These are phyloP conservation scores for Penicillium sp. DNA, from an alignment of 2,329 filamentous ascomycete genomes.

Conservation along the genomic window DNA sequence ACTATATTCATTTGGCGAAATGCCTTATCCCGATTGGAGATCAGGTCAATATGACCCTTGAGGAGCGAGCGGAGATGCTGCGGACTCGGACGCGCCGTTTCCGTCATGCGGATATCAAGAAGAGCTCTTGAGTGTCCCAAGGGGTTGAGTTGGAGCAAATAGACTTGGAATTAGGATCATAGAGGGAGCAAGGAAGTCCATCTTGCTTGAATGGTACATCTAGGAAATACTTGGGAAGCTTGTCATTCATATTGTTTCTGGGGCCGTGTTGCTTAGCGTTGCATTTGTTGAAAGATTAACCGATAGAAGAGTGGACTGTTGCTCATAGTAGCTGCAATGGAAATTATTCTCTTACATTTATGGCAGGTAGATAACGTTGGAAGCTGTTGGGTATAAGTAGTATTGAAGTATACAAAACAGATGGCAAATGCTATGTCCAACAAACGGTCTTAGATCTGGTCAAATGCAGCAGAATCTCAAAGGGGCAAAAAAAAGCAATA, in stretches of 20 bases:
- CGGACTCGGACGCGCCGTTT: conserved; percentile 66
- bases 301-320: not conserved
- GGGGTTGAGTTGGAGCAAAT: not conserved
- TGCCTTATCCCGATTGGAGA: conserved; percentile 73
- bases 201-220: not conserved
- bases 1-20: conserved; percentile 68
- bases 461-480: not conserved
- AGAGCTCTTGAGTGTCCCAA: not conserved
- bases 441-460: not conserved
- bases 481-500: not conserved
- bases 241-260: not conserved
- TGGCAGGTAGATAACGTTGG: not conserved
- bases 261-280: not conserved
- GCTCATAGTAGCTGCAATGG: not conserved
- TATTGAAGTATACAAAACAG: not conserved
- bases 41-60: conserved; percentile 66
- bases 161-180: not conserved
- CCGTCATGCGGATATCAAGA: conserved; percentile 29
- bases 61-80: conserved; percentile 64
- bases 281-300: not conserved
- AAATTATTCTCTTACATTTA: not conserved
- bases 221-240: not conserved
- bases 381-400: not conserved
- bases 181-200: not conserved
- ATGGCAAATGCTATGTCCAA: not conserved